A percentile compares a stretch with the other conserved stretches of the same genome.
Evolutionary conservation across 768 basidiomycete genomes (phyloP).

Genomic region (Boletus patriciae): DNA sequence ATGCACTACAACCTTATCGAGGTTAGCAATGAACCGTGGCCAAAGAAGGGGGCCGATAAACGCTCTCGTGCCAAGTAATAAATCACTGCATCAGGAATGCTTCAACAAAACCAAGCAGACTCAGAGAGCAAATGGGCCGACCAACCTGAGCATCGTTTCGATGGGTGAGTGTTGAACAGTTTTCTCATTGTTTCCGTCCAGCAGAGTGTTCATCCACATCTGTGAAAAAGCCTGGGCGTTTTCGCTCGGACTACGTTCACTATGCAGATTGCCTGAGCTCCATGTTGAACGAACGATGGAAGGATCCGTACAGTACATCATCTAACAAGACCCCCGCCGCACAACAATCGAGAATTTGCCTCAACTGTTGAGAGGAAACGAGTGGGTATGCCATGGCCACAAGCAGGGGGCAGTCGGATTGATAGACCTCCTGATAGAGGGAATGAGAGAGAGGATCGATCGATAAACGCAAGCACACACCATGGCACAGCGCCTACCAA

Average conservation of each 20-base stretch:
- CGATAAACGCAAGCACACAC: background rate
- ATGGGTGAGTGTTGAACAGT: background rate
- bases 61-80: slow-evolving; percentile 3
- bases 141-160: slow-evolving; percentile 13
- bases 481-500: background rate
- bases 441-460: background rate
- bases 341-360: background rate
- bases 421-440: too few relatives aligned
- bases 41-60: slow-evolving; percentile 12
- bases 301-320: background rate
- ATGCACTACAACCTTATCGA: background rate
- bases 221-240: background rate
- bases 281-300: background rate
- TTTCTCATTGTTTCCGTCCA: background rate
- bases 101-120: background rate
- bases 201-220: background rate
- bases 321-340: background rate
- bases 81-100: slow-evolving; percentile 2
- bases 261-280: background rate
- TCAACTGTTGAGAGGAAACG: background rate
- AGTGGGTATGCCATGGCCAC: background rate
- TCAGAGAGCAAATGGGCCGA: background rate
- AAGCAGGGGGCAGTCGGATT: too few relatives aligned
- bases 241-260: background rate
- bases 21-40: slow-evolving; percentile 8